A percentile compares a stretch with the other conserved stretches of the same genome.
phyloP scores from a whole-genome alignment of 2,329 filamentous ascomycete species.

The Xylariales sp. region DNA sequence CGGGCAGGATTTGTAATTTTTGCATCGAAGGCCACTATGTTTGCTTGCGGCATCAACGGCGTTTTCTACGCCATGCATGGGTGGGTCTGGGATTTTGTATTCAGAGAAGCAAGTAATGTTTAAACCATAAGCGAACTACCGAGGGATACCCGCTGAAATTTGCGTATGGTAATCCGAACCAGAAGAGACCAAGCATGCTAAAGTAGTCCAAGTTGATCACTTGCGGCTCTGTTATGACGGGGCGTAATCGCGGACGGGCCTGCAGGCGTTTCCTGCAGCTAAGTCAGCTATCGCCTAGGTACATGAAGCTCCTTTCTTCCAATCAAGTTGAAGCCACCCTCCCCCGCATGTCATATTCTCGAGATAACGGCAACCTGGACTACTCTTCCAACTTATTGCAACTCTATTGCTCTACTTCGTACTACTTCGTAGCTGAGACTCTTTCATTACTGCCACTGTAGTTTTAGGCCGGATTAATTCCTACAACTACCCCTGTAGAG shows the following conservation, averaged over 20 bases:
- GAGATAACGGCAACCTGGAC: too few species aligned
- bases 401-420: too few species aligned
- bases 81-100: neutral
- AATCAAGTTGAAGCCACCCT: constrained; percentile 5
- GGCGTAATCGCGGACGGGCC: neutral
- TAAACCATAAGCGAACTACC: neutral
- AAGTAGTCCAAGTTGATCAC: neutral
- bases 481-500: too few species aligned
- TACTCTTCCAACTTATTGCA: too few species aligned
- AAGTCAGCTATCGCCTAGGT: neutral
- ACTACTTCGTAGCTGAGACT: too few species aligned
- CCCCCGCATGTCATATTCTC: too few species aligned
- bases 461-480: too few species aligned
- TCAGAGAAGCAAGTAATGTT: constrained; percentile 6
- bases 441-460: too few species aligned
- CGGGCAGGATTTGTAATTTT: too few species aligned
- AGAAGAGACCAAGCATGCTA: neutral
- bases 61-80: constrained; percentile 3
- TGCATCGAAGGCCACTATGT: neutral
- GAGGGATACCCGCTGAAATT: constrained; percentile 3
- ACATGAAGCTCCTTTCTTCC: neutral
- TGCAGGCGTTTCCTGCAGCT: neutral
- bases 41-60: neutral
- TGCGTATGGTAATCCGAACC: neutral
- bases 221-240: neutral